Evolutionary conservation across 352 stramenopile genomes (phyloP).

Genomic region (Phytophthora chlamydospora): DNA sequence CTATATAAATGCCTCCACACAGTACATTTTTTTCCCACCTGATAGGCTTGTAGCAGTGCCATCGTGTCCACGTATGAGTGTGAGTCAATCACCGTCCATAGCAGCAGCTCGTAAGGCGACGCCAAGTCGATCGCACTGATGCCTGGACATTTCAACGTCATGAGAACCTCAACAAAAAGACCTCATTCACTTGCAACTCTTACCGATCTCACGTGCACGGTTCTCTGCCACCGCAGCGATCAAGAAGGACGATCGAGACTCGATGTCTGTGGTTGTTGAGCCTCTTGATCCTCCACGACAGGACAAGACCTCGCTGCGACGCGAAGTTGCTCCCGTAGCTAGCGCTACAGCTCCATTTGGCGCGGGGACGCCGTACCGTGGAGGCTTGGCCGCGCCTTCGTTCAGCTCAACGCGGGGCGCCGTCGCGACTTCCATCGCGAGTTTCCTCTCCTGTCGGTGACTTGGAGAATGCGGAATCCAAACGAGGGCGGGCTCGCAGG

Average conservation of each 20-base stretch:
- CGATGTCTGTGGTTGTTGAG: constrained; percentile 17
- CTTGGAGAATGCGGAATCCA: constrained; percentile 25
- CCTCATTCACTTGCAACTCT: not conserved
- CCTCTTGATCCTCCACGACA: constrained; percentile 30
- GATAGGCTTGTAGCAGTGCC: constrained; percentile 71
- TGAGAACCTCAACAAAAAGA: constrained; percentile 5
- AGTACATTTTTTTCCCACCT: constrained; percentile 35
- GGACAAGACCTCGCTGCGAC: constrained; percentile 2
- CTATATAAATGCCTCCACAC: not conserved
- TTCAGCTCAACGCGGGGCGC: constrained; percentile 39
- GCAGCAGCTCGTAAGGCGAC: constrained; percentile 70
- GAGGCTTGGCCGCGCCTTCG: constrained; percentile 26
- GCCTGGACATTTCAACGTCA: constrained; percentile 23
- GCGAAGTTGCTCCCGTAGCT: not conserved
- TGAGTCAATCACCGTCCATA: constrained; percentile 85
- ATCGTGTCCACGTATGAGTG: constrained; percentile 76
- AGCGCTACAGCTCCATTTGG: constrained; percentile 27
- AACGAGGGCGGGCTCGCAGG: constrained; percentile 14
- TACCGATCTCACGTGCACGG: constrained; percentile 65
- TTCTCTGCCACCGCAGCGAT: constrained; percentile 70
- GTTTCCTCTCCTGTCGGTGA: constrained; percentile 13
- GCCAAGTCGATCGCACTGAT: constrained; percentile 79
- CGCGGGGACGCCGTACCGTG: constrained; percentile 42
- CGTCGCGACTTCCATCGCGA: constrained; percentile 23
- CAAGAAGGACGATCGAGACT: constrained; percentile 51